Evolutionary conservation across 169 alveolate genomes (phyloP).

Genomic region (Plasmodium yoelii): DNA sequence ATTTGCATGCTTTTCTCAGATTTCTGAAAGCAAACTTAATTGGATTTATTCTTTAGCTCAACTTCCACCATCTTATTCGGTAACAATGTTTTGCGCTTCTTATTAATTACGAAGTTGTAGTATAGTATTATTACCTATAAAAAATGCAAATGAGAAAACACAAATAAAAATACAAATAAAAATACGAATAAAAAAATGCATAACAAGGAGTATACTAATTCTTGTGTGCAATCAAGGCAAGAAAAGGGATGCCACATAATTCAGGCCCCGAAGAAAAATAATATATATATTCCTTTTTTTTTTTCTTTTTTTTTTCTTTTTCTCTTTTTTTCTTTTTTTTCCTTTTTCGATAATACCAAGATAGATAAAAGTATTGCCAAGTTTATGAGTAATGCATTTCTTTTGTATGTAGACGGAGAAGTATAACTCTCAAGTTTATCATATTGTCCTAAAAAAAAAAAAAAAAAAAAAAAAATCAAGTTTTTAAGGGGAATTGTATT

Average conservation of each 20-base stretch:
- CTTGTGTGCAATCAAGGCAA: neutral
- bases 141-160: too few relatives aligned
- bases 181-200: neutral
- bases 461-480: neutral
- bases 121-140: slow-evolving; percentile 26
- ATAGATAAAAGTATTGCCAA: slow-evolving; percentile 26
- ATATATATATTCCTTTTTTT: too few relatives aligned
- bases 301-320: too few relatives aligned
- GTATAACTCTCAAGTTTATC: slow-evolving; percentile 5
- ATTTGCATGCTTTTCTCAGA: too few relatives aligned
- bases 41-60: slow-evolving; percentile 45
- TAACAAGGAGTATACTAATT: neutral
- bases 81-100: slow-evolving; percentile 18
- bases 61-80: slow-evolving; percentile 40
- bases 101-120: slow-evolving; percentile 18
- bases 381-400: slow-evolving; percentile 46
- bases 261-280: too few relatives aligned
- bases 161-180: too few relatives aligned
- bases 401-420: slow-evolving; percentile 21
- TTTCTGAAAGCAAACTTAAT: neutral
- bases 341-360: neutral
- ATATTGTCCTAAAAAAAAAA: slow-evolving; percentile 6
- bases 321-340: too few relatives aligned
- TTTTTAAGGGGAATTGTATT: neutral
- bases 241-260: too few relatives aligned